A percentile compares a stretch with the other conserved stretches of the same genome.
phyloP scores from a whole-genome alignment of 75 land plant genomes.

The Picea glauca region DNA sequence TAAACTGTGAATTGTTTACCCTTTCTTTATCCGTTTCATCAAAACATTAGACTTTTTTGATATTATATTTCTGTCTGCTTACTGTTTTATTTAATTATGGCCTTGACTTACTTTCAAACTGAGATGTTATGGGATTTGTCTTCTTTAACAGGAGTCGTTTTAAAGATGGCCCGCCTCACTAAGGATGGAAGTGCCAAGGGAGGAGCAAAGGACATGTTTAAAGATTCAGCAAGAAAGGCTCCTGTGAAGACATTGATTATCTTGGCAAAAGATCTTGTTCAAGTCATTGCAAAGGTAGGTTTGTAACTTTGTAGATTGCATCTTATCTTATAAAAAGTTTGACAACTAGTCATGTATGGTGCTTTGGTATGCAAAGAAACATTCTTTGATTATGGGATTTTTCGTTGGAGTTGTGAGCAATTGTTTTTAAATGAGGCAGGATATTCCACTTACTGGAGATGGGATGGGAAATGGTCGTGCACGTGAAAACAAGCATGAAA shows the following conservation, averaged over 20 bases:
- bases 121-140: not conserved
- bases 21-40: not conserved
- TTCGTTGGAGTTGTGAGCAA: not conserved
- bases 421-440: conserved; percentile 37
- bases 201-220: conserved; percentile 15
- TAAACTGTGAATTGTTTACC: not conserved
- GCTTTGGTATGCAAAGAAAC: not conserved
- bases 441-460: conserved; percentile 59
- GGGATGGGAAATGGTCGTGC: conserved; percentile 40
- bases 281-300: conserved; percentile 79
- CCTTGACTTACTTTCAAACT: not conserved
- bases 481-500: conserved; percentile 60
- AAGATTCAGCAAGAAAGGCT: conserved; percentile 23
- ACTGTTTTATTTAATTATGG: conserved; percentile 6
- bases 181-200: conserved; percentile 35
- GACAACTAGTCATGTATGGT: not conserved
- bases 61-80: not conserved
- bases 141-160: conserved; percentile 46
- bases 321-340: not conserved
- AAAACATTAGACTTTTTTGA: not conserved
- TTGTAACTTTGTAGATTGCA: not conserved
- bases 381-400: not conserved
- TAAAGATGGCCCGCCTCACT: conserved; percentile 73
- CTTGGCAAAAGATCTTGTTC: conserved; percentile 74
- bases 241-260: conserved; percentile 56